Evolutionary conservation across 192 early-diverging fungal genomes (phyloP).

Genomic region (Powellomyces hirtus): DNA sequence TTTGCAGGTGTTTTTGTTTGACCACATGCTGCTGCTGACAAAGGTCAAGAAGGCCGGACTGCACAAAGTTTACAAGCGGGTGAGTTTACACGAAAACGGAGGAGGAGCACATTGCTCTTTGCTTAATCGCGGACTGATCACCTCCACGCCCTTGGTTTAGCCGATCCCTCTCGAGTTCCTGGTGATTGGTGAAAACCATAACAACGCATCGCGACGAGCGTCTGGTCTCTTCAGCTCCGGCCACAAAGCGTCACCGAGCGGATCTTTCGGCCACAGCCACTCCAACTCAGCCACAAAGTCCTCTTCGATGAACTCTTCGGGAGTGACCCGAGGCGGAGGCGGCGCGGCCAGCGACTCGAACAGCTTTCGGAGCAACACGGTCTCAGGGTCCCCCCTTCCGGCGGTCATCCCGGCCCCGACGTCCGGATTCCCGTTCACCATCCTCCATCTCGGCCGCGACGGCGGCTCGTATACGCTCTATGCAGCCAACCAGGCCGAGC

Average conservation of each 20-base stretch:
- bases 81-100: too few relatives aligned
- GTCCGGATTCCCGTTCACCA: constrained; percentile 71
- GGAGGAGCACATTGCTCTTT: too few relatives aligned
- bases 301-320: not conserved
- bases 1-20: constrained; percentile 78
- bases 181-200: constrained; percentile 12
- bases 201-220: not conserved
- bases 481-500: constrained; percentile 68
- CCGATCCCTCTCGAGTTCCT: constrained; percentile 84
- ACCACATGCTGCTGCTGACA: constrained; percentile 59
- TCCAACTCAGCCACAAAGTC: not conserved
- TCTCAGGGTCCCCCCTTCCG: not conserved
- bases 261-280: not conserved
- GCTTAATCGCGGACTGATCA: too few relatives aligned
- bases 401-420: not conserved
- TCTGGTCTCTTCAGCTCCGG: constrained; percentile 27
- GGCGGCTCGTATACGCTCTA: constrained; percentile 72
- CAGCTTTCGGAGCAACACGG: not conserved
- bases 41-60: constrained; percentile 37
- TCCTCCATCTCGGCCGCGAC: constrained; percentile 71
- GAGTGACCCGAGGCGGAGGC: not conserved
- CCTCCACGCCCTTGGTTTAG: too few relatives aligned
- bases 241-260: not conserved
- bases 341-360: not conserved
- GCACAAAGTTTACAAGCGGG: constrained; percentile 58